Evolutionary conservation across 192 early-diverging fungal species (phyloP), one percentile per base, ranked within the genome.

Genomic region (Rhizoclosmatium sp.): DNA sequence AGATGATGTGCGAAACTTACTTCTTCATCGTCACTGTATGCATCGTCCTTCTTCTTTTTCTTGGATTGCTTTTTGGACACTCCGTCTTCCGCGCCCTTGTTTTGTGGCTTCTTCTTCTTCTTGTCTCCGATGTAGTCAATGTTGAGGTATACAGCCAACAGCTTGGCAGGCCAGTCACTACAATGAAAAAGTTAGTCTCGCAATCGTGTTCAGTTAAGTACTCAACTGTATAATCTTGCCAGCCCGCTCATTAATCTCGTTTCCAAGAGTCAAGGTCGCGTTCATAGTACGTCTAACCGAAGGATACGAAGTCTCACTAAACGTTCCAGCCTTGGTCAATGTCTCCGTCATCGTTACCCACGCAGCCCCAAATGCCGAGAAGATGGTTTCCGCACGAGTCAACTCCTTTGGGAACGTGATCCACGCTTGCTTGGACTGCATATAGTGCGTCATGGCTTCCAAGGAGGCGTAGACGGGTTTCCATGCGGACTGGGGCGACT

Each of bases 401-500:
- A 21, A 5, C 7, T 41, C 21, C 62, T 65, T 23, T 0, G 10
- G 56, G 49, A 23, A 59, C 41, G 54, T 58, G 47, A 69, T 31
- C 73, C 73, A 75, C 19, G 59, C 45, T 5, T 19, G 9, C 47
- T 67, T 78, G 19, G 12, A 39, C 48, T 66, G 76, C 2, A 78
- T 16, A 48, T 69, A 78, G 46, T 70, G 39, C 40, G 76, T 78
- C 42, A 78, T 67, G 39, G 64, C 76, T 56, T 78, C 76, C 45
- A 78, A 44, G 65, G 76, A 44, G 42, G 76, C 76, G 44, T 70
- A 78, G 16, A 78, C 76, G 47, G 76, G 76, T 56, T 78, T 78
- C 76, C 76, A 78, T n/a, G 76, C 76, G 65, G 65, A 69, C 48
- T 78, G 76, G 39, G 76, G 76, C 1, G 76, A 67, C 65, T 78